Base-by-base conservation (phyloP, 2,329 filamentous ascomycete species). In the Alternaria postmessia region DNA sequence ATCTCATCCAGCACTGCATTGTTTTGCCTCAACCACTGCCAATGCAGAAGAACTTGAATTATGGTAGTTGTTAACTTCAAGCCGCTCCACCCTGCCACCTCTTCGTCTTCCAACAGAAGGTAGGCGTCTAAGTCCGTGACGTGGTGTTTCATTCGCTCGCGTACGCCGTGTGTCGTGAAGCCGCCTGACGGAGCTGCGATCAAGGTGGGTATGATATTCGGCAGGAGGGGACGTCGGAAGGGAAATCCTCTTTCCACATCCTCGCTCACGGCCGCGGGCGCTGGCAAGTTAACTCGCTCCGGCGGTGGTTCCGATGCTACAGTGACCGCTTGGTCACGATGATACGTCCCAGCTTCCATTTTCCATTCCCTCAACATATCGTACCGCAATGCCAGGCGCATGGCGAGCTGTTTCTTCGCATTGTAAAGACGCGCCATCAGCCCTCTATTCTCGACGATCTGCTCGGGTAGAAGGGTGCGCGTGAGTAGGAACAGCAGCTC, bases 111-210 rank as follows among this genome's bases (percentile, higher is more conserved):
- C 16, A 75, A 44, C 6, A 76, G 7, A 6, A 76, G 46, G 41
- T 66, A 66, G 3, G 38, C 22, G 30, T 76, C 74, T 24, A 76
- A 42, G 1, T 54, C 65, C 1, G 72, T 75, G n/a, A 72, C 54
- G 39, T 74, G 71, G 30, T 76, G 74, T 41, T 65, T 68, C 74
- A 76, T 75, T 20, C 68, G 58, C 26, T 73, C 71, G 11, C 58
- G 38, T 8, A 72, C 60, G 4, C 57, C 67, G 18, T 64, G 55
- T 8, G 68, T 71, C 5, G 38, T 48, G 22, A 55, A 75, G 0
- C 68, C 70, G 0, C 58, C 59, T 0, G 12, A 0, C 3, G 70
- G 70, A 16, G 65, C 66, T 2, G 63, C 64, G 20, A 75, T 68
- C 5, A 76, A 42, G 11, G 72, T 75, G 0, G 73, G 30, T 28